phyloP scores from a whole-genome alignment of 768 basidiomycete species.

The Inosperma sp. region DNA sequence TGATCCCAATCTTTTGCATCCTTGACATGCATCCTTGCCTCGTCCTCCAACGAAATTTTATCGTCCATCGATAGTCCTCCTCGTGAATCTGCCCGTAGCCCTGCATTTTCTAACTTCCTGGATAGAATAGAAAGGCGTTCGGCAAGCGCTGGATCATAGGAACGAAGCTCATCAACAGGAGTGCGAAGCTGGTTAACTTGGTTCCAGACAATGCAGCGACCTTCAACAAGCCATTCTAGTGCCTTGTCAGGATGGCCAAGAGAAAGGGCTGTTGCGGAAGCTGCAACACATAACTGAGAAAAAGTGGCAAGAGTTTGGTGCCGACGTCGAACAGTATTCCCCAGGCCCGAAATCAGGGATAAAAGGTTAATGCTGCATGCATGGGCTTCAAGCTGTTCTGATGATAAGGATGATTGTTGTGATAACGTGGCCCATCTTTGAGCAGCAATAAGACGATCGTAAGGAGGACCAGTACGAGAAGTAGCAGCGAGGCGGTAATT shows the following conservation, averaged over 20 bases:
- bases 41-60: conserved; percentile 15
- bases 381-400: background rate
- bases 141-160: conserved; percentile 11
- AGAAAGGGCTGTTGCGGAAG: too few species aligned
- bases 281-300: background rate
- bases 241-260: too few species aligned
- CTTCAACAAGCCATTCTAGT: too few species aligned
- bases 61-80: background rate
- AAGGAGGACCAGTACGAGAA: background rate
- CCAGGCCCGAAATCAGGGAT: background rate
- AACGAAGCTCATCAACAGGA: conserved; percentile 18
- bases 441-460: background rate
- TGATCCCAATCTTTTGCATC: conserved; percentile 20
- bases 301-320: background rate
- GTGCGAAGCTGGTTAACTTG: conserved; percentile 23
- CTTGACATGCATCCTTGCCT: conserved; percentile 10
- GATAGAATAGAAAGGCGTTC: conserved; percentile 9
- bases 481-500: background rate
- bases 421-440: background rate
- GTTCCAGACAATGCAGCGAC: conserved; percentile 25
- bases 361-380: background rate
- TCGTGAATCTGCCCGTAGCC: background rate
- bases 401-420: too few species aligned
- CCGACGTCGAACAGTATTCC: background rate
- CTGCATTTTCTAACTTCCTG: conserved; percentile 8